Percentiles rank a stretch among this genome's conserved stretches.
Evolutionary conservation across 2,329 filamentous ascomycete genomes (phyloP).

Genomic region (Phyllosticta paracitricarpa): DNA sequence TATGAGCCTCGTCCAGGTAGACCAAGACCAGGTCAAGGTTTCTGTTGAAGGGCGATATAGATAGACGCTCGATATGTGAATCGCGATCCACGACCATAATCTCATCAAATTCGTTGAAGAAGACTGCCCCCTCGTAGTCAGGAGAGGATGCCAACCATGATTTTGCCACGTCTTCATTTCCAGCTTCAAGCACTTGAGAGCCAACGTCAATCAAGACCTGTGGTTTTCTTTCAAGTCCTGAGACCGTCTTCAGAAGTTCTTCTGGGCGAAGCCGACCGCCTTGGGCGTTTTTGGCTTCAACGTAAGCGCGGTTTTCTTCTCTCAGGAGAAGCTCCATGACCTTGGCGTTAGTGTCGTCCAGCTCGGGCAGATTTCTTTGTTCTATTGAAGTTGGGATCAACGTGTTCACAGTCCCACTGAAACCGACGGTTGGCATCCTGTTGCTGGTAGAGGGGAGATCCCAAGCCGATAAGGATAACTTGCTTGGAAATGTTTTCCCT

Average conservation of each 20-base stretch:
- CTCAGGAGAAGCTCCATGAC: constrained; percentile 52
- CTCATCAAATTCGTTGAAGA: constrained; percentile 47
- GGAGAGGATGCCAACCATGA: constrained; percentile 40
- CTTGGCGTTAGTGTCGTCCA: constrained; percentile 57
- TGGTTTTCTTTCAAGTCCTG: constrained; percentile 4
- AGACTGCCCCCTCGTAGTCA: constrained; percentile 35
- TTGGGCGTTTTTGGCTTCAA: constrained; percentile 28
- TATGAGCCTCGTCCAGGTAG: constrained; percentile 62
- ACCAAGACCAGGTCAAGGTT: constrained; percentile 52
- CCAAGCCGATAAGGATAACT: constrained; percentile 58
- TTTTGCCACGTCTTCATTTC: constrained; percentile 33
- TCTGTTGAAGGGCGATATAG: constrained; percentile 47
- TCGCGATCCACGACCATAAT: constrained; percentile 43
- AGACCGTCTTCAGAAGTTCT: constrained; percentile 37
- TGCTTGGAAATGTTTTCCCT: constrained; percentile 52
- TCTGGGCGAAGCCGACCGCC: background rate
- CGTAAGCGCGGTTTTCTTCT: constrained; percentile 37
- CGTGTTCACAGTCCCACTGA: constrained; percentile 63
- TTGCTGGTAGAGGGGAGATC: constrained; percentile 38
- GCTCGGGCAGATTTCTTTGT: constrained; percentile 45
- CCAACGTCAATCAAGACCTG: constrained; percentile 60
- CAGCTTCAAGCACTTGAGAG: constrained; percentile 56
- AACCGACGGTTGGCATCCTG: constrained; percentile 43
- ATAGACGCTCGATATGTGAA: constrained; percentile 39
- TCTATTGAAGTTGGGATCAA: constrained; percentile 47